Evolutionary conservation across 2,329 filamentous ascomycete genomes (phyloP).

Genomic region (Magnaporthiopsis incrustans): DNA sequence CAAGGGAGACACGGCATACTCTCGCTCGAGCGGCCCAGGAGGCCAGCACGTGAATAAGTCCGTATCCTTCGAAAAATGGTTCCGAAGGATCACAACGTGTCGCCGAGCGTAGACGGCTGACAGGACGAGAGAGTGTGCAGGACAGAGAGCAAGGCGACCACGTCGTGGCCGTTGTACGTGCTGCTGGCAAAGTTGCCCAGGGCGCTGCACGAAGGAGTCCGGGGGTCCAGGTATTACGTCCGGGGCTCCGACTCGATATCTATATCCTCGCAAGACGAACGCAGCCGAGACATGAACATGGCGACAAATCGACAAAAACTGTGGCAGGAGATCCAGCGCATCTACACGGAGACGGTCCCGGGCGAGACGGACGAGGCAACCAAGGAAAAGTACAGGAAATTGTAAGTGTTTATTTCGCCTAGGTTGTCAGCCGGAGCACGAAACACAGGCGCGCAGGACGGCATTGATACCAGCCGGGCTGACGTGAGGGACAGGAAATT

Average conservation of each 20-base stretch:
- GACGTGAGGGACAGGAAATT: constrained; percentile 31
- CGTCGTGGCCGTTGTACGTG: constrained; percentile 41
- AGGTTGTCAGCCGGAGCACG: constrained; percentile 11
- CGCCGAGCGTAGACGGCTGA: background rate
- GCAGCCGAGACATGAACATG: constrained; percentile 42
- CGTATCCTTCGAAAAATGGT: constrained; percentile 15
- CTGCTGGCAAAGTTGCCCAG: constrained; percentile 37
- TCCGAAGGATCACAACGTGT: background rate
- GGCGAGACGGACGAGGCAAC: constrained; percentile 37
- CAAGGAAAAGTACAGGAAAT: constrained; percentile 37
- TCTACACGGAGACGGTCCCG: constrained; percentile 40
- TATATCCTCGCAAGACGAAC: constrained; percentile 46
- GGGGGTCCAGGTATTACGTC: constrained; percentile 47
- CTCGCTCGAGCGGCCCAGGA: constrained; percentile 52
- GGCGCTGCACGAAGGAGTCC: constrained; percentile 36
- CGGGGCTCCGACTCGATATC: constrained; percentile 42
- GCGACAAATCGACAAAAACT: constrained; percentile 44
- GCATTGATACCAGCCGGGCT: constrained; percentile 7
- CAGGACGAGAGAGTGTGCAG: constrained; percentile 22
- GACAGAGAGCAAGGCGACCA: constrained; percentile 52
- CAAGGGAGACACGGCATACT: constrained; percentile 42
- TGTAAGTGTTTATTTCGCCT: constrained; percentile 28
- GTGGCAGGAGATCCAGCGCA: constrained; percentile 35
- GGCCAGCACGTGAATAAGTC: constrained; percentile 58
- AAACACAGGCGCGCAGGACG: background rate